Conservation (phyloP, 768 basidiomycete genomes). For the Termitomyces sp. region DNA sequence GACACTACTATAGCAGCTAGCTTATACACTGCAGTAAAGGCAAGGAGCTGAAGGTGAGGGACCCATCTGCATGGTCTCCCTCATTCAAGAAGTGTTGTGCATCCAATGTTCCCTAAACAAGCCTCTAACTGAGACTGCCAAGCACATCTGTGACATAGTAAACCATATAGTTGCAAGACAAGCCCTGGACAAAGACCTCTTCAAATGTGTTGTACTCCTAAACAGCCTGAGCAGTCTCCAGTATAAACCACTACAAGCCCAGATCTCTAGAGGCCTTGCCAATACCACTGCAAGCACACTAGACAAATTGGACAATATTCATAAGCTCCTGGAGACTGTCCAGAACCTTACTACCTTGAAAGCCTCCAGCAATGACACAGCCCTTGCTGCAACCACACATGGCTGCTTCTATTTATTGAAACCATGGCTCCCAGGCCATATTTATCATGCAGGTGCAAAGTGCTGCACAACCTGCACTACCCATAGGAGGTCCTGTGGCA, state of each 20-base stretch:
- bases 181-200: neutral
- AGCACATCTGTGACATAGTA: neutral
- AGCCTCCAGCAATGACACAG: neutral
- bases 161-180: neutral
- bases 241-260: neutral
- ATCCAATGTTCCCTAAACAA: neutral
- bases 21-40: neutral
- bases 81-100: neutral
- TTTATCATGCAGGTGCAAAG: neutral
- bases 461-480: neutral
- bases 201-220: neutral
- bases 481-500: neutral
- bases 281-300: neutral
- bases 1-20: neutral
- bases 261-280: neutral
- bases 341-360: neutral
- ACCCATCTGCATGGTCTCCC: neutral
- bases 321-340: neutral
- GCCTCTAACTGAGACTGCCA: neutral
- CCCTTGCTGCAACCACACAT: neutral
- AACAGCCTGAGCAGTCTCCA: neutral
- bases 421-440: neutral
- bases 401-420: neutral
- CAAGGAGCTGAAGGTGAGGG: neutral
- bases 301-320: neutral